Evolutionary conservation across 1,139 yeast genomes (phyloP).

Genomic region (Protomyces lactucae-debilis): DNA sequence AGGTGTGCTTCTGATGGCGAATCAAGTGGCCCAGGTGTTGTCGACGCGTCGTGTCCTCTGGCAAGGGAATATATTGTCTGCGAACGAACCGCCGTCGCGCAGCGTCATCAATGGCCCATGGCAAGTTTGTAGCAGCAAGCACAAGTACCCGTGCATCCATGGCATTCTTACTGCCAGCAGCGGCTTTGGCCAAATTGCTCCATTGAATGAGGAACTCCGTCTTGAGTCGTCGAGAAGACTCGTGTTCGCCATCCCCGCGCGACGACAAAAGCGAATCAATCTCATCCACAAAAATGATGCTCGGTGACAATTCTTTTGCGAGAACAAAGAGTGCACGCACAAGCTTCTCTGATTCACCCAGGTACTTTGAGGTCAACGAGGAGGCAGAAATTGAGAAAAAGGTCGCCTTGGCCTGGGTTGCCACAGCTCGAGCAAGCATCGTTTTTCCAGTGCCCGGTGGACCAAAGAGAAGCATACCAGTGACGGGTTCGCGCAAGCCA

Average conservation of each 20-base stretch:
- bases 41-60: conserved; percentile 75
- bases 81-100: conserved; percentile 84
- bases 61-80: conserved; percentile 89
- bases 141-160: conserved; percentile 77
- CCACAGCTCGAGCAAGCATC: conserved; percentile 95
- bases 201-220: conserved; percentile 94
- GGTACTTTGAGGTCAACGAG: conserved; percentile 80
- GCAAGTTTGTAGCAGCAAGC: conserved; percentile 91
- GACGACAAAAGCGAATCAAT: conserved; percentile 86
- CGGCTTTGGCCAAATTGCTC: conserved; percentile 90
- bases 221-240: conserved; percentile 83
- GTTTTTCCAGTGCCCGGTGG: conserved; percentile 99
- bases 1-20: conserved; percentile 63
- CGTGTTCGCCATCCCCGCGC: conserved; percentile 83
- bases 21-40: conserved; percentile 68
- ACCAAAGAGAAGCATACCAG: conserved; percentile 93
- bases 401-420: conserved; percentile 91
- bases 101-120: conserved; percentile 98
- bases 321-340: conserved; percentile 82
- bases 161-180: conserved; percentile 61
- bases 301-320: conserved; percentile 83
- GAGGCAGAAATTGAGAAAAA: conserved; percentile 91
- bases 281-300: conserved; percentile 93
- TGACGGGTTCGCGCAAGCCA: conserved; percentile 90
- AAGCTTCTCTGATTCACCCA: conserved; percentile 92